Conservation (phyloP, 164 flowering plant genomes). For the Saururus chinensis region DNA sequence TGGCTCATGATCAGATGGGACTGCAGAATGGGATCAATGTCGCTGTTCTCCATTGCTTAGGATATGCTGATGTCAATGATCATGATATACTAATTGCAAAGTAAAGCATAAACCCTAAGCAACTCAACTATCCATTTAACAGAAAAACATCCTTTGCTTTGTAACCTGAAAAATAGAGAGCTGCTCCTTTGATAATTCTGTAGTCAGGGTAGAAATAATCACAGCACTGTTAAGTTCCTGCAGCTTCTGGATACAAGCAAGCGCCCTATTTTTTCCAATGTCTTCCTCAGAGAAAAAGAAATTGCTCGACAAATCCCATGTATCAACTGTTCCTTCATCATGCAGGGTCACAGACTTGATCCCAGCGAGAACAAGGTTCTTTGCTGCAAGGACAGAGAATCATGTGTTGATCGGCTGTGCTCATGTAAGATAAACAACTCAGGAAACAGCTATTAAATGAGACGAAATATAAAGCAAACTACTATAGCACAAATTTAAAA, state of each 20-base stretch:
- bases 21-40: no score
- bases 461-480: no score
- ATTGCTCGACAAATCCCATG: constrained; percentile 83
- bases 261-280: constrained; percentile 70
- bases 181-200: constrained; percentile 42
- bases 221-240: constrained; percentile 83
- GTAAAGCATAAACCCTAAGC: not conserved
- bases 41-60: no score
- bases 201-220: constrained; percentile 39
- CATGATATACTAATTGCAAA: not conserved
- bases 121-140: no score
- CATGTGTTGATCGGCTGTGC: not conserved
- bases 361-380: constrained; percentile 84
- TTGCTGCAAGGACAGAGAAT: constrained; percentile 44
- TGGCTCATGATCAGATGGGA: no score
- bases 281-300: constrained; percentile 67
- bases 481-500: no score
- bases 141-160: no score
- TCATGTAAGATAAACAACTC: no score
- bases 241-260: constrained; percentile 69
- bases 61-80: no score
- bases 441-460: no score
- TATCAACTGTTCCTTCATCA: constrained; percentile 63
- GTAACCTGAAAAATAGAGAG: constrained; percentile 68
- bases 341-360: constrained; percentile 85